Percentiles rank a stretch among this genome's conserved stretches.
phyloP scores from a whole-genome alignment of 169 alveolate genomes.

The Cryptosporidium meleagridis region DNA sequence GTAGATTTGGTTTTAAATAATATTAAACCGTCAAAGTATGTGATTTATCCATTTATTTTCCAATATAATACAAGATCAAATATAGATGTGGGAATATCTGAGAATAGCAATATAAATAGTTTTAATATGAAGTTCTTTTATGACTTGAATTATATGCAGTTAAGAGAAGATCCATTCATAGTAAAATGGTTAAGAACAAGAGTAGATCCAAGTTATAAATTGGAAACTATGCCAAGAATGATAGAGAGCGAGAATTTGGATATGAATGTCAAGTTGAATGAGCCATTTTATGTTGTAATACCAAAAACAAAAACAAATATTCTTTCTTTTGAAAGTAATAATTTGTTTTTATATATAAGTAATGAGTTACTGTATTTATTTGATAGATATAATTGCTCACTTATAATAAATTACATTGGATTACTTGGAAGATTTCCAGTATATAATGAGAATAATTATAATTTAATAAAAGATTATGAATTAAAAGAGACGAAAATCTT shows the following conservation, averaged over 20 bases:
- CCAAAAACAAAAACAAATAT: conserved; percentile 42
- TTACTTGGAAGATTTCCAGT: conserved; percentile 55
- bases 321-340: conserved; percentile 27
- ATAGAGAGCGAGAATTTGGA: conserved; percentile 14
- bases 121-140: conserved; percentile 19
- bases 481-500: conserved; percentile 20
- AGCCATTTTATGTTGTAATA: conserved; percentile 63
- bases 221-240: conserved; percentile 31
- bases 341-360: neutral
- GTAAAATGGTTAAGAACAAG: conserved; percentile 43
- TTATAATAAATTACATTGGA: conserved; percentile 22
- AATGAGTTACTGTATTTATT: conserved; percentile 23
- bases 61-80: conserved; percentile 23
- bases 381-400: neutral
- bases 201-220: neutral
- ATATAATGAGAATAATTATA: conserved; percentile 4
- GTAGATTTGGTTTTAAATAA: conserved; percentile 22
- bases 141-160: conserved; percentile 30
- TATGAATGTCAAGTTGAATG: conserved; percentile 23
- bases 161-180: neutral
- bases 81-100: neutral
- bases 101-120: neutral
- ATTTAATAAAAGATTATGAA: conserved; percentile 26
- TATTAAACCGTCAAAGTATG: conserved; percentile 35
- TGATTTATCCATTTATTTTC: conserved; percentile 34